phyloP scores from a whole-genome alignment of 2,329 filamentous ascomycete genomes.

The Neofusicoccum cordaticola region DNA sequence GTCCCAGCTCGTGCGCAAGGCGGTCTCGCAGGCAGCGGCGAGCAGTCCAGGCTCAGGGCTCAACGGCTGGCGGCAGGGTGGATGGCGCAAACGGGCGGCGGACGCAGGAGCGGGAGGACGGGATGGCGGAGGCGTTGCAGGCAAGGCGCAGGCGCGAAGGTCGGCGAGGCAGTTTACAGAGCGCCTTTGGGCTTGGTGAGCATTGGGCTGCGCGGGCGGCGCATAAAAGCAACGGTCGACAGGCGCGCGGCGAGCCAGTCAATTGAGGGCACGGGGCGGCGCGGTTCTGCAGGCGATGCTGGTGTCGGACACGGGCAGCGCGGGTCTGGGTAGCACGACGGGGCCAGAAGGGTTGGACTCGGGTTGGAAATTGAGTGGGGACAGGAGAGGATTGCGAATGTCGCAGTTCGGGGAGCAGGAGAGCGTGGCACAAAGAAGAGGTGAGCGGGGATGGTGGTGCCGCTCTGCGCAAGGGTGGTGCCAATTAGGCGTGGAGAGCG shows the following conservation, averaged over 20 bases:
- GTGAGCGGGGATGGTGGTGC: background rate
- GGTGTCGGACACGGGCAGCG: background rate
- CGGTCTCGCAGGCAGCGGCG: background rate
- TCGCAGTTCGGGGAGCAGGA: background rate
- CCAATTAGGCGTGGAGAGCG: slow-evolving; percentile 1
- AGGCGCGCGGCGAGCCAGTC: background rate
- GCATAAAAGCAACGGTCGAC: slow-evolving; percentile 11
- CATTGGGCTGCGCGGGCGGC: slow-evolving; percentile 1
- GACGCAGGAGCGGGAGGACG: background rate
- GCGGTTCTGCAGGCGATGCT: background rate
- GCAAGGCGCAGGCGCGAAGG: background rate
- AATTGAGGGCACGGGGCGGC: background rate
- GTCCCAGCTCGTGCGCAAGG: background rate
- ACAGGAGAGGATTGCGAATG: background rate
- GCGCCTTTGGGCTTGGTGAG: background rate
- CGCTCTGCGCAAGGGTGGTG: slow-evolving; percentile 6
- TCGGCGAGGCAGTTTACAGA: background rate
- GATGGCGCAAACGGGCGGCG: slow-evolving; percentile 8
- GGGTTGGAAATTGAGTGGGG: background rate
- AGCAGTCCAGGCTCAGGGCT: background rate
- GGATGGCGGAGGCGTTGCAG: background rate
- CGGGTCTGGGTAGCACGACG: background rate
- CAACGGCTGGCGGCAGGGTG: slow-evolving; percentile 12
- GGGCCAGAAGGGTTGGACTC: background rate
- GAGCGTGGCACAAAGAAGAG: background rate